Evolutionary conservation across 2,329 filamentous ascomycete genomes (phyloP).

Genomic region (Ceratocystis albifundus): DNA sequence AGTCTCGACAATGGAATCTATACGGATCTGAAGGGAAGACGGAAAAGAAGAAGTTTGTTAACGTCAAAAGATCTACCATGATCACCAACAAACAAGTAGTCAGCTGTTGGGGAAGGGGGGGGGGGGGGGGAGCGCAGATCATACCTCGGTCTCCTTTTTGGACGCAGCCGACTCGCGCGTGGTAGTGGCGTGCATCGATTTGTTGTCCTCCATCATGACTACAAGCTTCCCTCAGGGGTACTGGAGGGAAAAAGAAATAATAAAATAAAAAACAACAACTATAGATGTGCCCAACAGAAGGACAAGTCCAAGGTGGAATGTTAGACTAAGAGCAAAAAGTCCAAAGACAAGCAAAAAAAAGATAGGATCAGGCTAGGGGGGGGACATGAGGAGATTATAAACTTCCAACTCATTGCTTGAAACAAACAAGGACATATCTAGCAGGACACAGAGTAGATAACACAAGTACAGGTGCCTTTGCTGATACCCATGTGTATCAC

Average conservation of each 20-base stretch:
- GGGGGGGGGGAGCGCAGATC: neutral
- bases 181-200: slow-evolving; percentile 1
- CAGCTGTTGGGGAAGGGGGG: no score
- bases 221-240: slow-evolving; percentile 7
- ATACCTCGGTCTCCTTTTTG: slow-evolving; percentile 11
- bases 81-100: neutral
- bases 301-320: neutral
- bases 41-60: neutral
- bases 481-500: neutral
- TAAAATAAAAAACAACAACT: neutral
- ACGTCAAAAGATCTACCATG: slow-evolving; percentile 1
- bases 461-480: neutral
- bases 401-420: slow-evolving; percentile 2
- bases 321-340: neutral
- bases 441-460: neutral
- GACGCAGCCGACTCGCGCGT: neutral
- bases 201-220: slow-evolving; percentile 3
- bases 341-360: neutral
- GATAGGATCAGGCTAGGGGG: neutral
- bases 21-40: slow-evolving; percentile 8
- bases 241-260: neutral
- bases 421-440: neutral
- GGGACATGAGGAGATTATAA: neutral
- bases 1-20: slow-evolving; percentile 5
- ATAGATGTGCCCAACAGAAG: neutral